These are phyloP conservation scores for Lentinula novae-zelandiae DNA, from an alignment of 1,284 basidiomycete genomes.

Conservation along the genomic window DNA sequence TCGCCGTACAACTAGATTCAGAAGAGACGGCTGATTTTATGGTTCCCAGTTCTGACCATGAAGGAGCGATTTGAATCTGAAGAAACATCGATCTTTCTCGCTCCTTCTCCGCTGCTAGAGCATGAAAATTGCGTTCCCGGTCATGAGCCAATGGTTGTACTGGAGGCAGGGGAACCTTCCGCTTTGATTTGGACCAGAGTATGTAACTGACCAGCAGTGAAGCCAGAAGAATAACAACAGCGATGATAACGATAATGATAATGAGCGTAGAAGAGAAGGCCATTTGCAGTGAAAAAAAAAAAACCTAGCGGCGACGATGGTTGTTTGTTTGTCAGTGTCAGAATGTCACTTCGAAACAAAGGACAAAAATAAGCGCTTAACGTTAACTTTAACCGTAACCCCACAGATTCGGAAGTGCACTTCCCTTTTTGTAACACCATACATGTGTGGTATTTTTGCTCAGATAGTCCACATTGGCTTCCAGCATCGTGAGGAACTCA, in stretches of 20 bases:
- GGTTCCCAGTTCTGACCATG: neutral
- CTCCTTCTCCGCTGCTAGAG: neutral
- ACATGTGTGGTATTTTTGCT: constrained; percentile 5
- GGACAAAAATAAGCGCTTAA: neutral
- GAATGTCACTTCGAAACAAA: neutral
- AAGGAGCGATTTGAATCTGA: neutral
- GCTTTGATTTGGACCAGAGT: neutral
- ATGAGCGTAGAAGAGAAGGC: neutral
- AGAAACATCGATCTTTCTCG: neutral
- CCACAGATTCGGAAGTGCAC: neutral
- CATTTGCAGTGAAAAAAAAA: neutral
- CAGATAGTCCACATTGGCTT: neutral
- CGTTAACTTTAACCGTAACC: neutral
- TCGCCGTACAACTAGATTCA: neutral
- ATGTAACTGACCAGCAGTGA: constrained; percentile 5
- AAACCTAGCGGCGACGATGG: neutral
- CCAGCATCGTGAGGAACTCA: neutral
- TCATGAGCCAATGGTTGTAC: constrained; percentile 57
- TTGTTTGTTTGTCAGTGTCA: neutral
- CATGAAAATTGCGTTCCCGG: constrained; percentile 32
- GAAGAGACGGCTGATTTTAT: neutral
- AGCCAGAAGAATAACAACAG: neutral
- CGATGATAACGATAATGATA: neutral
- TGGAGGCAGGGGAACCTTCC: constrained; percentile 45
- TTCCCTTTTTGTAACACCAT: neutral